A percentile compares a stretch with the other conserved stretches of the same genome.
Evolutionary conservation across 1,139 yeast genomes (phyloP).

Genomic region (Sugiyamaella pinicola): DNA sequence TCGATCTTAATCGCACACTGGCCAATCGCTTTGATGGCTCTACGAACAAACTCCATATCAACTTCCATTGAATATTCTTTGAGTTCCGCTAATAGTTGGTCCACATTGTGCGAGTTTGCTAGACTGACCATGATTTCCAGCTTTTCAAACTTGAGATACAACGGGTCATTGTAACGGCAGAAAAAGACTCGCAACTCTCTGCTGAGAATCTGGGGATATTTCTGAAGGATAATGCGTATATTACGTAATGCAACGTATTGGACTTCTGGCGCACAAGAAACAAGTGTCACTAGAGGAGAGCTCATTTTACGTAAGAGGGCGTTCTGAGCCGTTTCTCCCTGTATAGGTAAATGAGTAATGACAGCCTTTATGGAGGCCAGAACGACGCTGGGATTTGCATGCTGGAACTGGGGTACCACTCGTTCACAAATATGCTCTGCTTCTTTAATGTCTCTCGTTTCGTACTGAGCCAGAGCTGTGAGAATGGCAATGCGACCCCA

Average conservation of each 20-base stretch:
- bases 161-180: conserved; percentile 91
- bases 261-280: conserved; percentile 88
- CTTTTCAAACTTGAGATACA: conserved; percentile 89
- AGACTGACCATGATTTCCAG: conserved; percentile 86
- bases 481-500: conserved; percentile 97
- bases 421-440: conserved; percentile 87
- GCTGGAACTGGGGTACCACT: conserved; percentile 94
- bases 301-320: conserved; percentile 68
- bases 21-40: conserved; percentile 82
- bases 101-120: conserved; percentile 70
- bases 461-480: conserved; percentile 74
- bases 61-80: conserved; percentile 93
- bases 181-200: conserved; percentile 88
- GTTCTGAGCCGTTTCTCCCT: conserved; percentile 50
- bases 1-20: conserved; percentile 83
- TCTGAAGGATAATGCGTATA: conserved; percentile 85
- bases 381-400: conserved; percentile 95
- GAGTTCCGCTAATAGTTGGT: conserved; percentile 75
- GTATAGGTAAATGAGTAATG: conserved; percentile 64
- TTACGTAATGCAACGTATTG: conserved; percentile 94
- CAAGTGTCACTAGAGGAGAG: conserved; percentile 89
- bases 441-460: conserved; percentile 58
- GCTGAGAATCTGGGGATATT: conserved; percentile 77
- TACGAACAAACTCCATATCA: conserved; percentile 83
- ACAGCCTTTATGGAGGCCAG: conserved; percentile 83